Base-by-base conservation (phyloP, 1,284 basidiomycete species). In the Fistulina hepatica region DNA sequence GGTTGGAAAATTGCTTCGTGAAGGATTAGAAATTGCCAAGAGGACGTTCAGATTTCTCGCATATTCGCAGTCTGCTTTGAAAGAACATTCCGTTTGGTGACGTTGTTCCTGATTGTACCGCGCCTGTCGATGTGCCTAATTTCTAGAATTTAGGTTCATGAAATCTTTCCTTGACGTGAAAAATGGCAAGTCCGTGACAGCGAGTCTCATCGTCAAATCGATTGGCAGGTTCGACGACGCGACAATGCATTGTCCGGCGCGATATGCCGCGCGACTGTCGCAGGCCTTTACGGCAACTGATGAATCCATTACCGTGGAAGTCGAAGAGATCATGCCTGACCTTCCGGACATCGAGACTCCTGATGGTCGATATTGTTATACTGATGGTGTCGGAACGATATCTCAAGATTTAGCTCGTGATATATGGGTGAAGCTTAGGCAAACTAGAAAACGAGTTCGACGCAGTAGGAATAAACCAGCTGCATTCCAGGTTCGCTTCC, bases 201-300 rank as follows among this genome's bases (percentile, higher is more conserved):
- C 74, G 11, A 37, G 47, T 6, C 54, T 46, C 6, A 78, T 82
- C 44, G 73, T 75, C 27, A 40, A 48, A 5, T 60, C 64, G 23
- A 49, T 82, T 2, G 79, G 79, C 2, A 61, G 56, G 17, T 80
- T 81, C 46, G 53, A 63, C 5, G 51, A 61, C 21, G 37, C 11
- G 46, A 50, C 0, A 58, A 79, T 6, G 69, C 69, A n/a, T 57
- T 57, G 74, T 43, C 79, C 81, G 3, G 79, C 80, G 19, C 65
- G 78, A 31, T 82, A 77, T 53, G 80, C 71, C 3, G 81, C 81
- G 6, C 63, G 81, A 12, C 64, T 84, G 21, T 76, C 77, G 3
- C 78, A 79, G 50, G 77, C 76, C 0, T 83, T 84, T 52, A 82
- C 80, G 1, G 67, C 80, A 1, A 83, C 81, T 0, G 76, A 81